Conservation (phyloP, 805 yeast genomes). For the Saturnispora kantuleensis region DNA sequence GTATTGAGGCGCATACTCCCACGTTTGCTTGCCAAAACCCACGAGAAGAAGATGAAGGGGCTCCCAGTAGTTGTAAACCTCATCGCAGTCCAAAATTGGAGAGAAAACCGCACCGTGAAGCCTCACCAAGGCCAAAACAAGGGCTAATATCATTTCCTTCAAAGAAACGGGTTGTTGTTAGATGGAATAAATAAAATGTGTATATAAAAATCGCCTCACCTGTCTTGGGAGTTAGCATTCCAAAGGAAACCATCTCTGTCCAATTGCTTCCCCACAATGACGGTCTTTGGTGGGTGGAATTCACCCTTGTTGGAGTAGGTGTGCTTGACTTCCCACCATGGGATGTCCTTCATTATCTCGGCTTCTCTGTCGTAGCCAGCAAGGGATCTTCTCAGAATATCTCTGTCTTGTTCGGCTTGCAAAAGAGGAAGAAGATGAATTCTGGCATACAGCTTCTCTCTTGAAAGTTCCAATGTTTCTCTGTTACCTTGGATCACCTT, state of each 20-base stretch:
- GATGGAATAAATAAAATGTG: not conserved
- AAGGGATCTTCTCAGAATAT: conserved; percentile 57
- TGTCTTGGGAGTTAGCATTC: conserved; percentile 25
- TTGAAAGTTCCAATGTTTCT: conserved; percentile 62
- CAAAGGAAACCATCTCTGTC: conserved; percentile 23
- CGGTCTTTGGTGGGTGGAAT: conserved; percentile 30
- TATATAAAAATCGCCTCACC: conserved; percentile 11
- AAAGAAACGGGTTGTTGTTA: not conserved
- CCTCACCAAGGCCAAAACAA: conserved; percentile 9
- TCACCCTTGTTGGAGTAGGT: conserved; percentile 27
- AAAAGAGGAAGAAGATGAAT: conserved; percentile 62
- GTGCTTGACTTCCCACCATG: conserved; percentile 49
- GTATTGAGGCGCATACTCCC: conserved; percentile 91
- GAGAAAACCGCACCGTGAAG: conserved; percentile 35
- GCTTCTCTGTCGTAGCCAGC: conserved; percentile 63
- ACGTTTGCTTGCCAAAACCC: conserved; percentile 85
- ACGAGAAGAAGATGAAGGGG: conserved; percentile 72
- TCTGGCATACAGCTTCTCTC: conserved; percentile 75
- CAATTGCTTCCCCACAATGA: conserved; percentile 27
- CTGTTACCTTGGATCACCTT: conserved; percentile 54
- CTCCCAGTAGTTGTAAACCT: conserved; percentile 89
- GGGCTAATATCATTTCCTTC: conserved; percentile 3
- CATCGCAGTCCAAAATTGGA: conserved; percentile 88
- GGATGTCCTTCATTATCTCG: conserved; percentile 51
- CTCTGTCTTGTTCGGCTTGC: conserved; percentile 77